Conservation (phyloP, 1,284 basidiomycete genomes). For the Leccinum angustisporum region DNA sequence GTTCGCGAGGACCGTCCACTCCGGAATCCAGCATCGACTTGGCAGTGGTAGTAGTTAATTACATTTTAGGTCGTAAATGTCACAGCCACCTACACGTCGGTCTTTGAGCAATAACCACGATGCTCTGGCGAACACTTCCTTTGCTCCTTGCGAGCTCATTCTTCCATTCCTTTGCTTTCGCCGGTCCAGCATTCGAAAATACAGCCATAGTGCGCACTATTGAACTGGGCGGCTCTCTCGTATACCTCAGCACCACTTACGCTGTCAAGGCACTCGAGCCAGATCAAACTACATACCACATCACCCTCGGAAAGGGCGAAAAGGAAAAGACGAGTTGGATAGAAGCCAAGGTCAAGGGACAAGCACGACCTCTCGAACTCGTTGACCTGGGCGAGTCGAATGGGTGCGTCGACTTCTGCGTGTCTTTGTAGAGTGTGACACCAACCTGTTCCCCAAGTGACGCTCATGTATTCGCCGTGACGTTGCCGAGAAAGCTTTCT, state of each 20-base stretch:
- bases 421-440: slow-evolving; percentile 9
- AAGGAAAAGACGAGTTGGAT: slow-evolving; percentile 73
- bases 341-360: slow-evolving; percentile 76
- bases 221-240: slow-evolving; percentile 84
- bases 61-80: slow-evolving; percentile 5
- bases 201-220: slow-evolving; percentile 82
- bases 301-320: slow-evolving; percentile 68
- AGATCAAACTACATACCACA: slow-evolving; percentile 62
- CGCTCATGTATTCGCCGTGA: slow-evolving; percentile 47
- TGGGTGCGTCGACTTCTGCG: slow-evolving; percentile 42
- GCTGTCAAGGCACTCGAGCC: slow-evolving; percentile 73
- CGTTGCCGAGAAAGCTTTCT: slow-evolving; percentile 46
- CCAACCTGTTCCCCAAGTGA: slow-evolving; percentile 26
- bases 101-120: slow-evolving; percentile 24
- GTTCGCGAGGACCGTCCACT: slow-evolving; percentile 79
- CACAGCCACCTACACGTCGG: slow-evolving; percentile 27
- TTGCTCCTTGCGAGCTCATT: slow-evolving; percentile 38
- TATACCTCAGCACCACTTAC: slow-evolving; percentile 86
- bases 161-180: slow-evolving; percentile 35
- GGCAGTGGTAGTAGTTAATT: slow-evolving; percentile 73
- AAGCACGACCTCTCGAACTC: slow-evolving; percentile 55
- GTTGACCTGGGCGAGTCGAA: slow-evolving; percentile 50
- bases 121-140: slow-evolving; percentile 45
- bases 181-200: slow-evolving; percentile 72
- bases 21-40: slow-evolving; percentile 70